A percentile compares a stretch with the other conserved stretches of the same genome.
phyloP scores from a whole-genome alignment of 2,329 filamentous ascomycete genomes.

The Pestalotiopsis sp. region DNA sequence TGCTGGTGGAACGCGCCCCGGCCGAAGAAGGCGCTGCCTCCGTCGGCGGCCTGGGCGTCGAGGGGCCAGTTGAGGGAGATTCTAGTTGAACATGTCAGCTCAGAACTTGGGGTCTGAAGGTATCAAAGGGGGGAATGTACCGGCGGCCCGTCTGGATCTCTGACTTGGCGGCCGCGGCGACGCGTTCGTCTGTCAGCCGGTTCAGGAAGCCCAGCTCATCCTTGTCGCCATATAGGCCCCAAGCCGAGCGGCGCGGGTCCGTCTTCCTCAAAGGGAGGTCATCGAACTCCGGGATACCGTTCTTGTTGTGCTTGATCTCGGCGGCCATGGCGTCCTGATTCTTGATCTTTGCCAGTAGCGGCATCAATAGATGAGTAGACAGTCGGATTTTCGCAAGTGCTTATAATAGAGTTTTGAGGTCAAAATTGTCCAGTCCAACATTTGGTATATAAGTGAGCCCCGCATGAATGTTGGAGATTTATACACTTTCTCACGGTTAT shows the following conservation, averaged over 20 bases:
- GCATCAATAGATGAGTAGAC: background rate
- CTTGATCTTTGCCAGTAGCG: background rate
- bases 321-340: slow-evolving; percentile 25
- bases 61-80: slow-evolving; percentile 64
- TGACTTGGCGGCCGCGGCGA: slow-evolving; percentile 49
- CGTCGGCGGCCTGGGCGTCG: slow-evolving; percentile 47
- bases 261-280: slow-evolving; percentile 47
- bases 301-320: slow-evolving; percentile 36
- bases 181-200: slow-evolving; percentile 56
- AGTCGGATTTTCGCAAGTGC: background rate
- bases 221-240: slow-evolving; percentile 54
- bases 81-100: slow-evolving; percentile 25
- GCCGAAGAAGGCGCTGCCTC: slow-evolving; percentile 51
- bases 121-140: slow-evolving; percentile 23
- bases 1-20: slow-evolving; percentile 57
- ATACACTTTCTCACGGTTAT: background rate
- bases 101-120: too few relatives aligned
- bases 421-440: background rate
- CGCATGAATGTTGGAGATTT: background rate
- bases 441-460: background rate
- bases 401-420: too few relatives aligned
- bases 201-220: slow-evolving; percentile 65
- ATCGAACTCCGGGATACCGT: slow-evolving; percentile 48
- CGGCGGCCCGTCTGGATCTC: slow-evolving; percentile 57
- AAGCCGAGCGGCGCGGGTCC: slow-evolving; percentile 46